Evolutionary conservation across 2,329 filamentous ascomycete species (phyloP).

Genomic region (Lachnellula occidentalis): DNA sequence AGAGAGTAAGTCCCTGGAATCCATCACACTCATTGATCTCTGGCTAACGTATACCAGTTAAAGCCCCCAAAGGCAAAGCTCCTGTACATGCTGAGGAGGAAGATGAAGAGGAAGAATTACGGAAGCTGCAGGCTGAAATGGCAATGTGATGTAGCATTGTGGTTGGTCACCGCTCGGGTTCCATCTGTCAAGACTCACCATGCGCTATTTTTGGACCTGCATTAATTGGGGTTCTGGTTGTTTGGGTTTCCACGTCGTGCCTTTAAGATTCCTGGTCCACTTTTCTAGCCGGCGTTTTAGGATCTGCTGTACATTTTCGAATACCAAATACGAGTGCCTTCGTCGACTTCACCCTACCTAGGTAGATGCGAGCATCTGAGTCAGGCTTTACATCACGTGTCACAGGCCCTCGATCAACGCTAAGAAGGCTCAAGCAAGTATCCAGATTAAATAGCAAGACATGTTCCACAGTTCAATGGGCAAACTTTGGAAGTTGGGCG

Average conservation of each 20-base stretch:
- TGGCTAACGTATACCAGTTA: conserved; percentile 11
- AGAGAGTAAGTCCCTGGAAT: conserved; percentile 59
- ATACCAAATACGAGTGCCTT: conserved; percentile 11
- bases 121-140: conserved; percentile 94
- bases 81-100: conserved; percentile 62
- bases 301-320: conserved; percentile 25
- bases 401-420: neutral
- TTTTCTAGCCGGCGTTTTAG: conserved; percentile 25
- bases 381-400: neutral
- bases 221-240: conserved; percentile 20
- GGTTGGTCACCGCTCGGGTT: conserved; percentile 14
- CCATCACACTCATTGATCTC: conserved; percentile 5
- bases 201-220: conserved; percentile 21
- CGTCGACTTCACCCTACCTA: neutral
- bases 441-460: too few relatives aligned
- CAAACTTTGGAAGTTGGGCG: too few relatives aligned
- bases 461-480: too few relatives aligned
- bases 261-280: conserved; percentile 14
- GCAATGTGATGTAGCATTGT: conserved; percentile 60
- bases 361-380: neutral
- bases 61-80: conserved; percentile 46
- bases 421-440: neutral
- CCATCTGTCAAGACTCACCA: conserved; percentile 16
- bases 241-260: conserved; percentile 15
- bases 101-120: conserved; percentile 91